Conservation (phyloP, 1,284 basidiomycete species). For the Pseudozyma sp. region DNA sequence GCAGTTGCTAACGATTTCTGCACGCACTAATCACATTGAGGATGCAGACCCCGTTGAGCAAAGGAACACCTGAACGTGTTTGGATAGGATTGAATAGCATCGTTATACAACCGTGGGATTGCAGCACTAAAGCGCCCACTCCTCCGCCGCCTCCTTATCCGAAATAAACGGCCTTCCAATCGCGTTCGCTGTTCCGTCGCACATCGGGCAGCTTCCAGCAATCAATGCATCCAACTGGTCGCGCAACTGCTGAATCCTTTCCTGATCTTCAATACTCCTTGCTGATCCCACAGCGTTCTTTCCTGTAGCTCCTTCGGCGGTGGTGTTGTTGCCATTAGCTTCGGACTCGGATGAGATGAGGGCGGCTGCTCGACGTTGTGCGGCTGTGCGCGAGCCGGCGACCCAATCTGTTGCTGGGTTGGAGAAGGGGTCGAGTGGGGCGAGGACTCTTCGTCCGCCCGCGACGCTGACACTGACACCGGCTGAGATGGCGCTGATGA, state of each 20-base stretch:
- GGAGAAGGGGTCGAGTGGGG: constrained; percentile 61
- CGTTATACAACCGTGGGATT: background rate
- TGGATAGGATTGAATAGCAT: too few species aligned
- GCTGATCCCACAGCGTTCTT: constrained; percentile 14
- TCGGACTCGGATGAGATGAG: constrained; percentile 17
- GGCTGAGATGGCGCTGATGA: constrained; percentile 63
- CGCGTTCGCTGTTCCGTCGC: constrained; percentile 59
- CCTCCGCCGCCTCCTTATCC: constrained; percentile 48
- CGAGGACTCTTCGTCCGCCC: constrained; percentile 54
- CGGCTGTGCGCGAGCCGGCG: constrained; percentile 43
- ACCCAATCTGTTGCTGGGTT: constrained; percentile 48
- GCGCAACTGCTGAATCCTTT: constrained; percentile 58
- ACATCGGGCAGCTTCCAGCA: constrained; percentile 62
- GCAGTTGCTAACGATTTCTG: too few species aligned
- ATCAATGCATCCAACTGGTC: constrained; percentile 65
- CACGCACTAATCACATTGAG: too few species aligned
- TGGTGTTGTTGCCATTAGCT: constrained; percentile 1
- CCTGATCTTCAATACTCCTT: constrained; percentile 48
- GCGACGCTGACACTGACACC: constrained; percentile 62
- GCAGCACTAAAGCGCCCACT: constrained; percentile 48
- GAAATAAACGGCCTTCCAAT: constrained; percentile 55
- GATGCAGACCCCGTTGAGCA: background rate
- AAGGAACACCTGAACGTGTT: too few species aligned
- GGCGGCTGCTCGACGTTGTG: constrained; percentile 29
- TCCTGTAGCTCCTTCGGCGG: background rate